Percentiles rank a stretch among this genome's conserved stretches.
Conservation (phyloP, 2,329 filamentous ascomycete species). For the Exophiala xenobiotica region DNA sequence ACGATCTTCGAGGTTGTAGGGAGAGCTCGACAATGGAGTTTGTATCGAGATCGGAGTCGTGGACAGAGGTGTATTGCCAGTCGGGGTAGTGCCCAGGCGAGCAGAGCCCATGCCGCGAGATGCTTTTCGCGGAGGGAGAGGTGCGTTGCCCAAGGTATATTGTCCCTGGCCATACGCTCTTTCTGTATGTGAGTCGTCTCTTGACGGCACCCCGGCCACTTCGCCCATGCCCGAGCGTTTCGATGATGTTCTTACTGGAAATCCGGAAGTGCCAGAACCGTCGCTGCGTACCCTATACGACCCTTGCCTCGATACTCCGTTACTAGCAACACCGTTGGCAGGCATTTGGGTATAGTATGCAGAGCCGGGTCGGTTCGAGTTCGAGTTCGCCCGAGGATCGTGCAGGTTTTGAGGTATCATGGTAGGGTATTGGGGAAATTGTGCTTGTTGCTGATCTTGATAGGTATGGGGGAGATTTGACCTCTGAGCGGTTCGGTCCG, state of each 20-base stretch:
- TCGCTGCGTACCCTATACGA: conserved; percentile 60
- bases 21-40: conserved; percentile 40
- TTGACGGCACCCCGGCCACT: conserved; percentile 60
- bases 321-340: conserved; percentile 40
- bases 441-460: conserved; percentile 44
- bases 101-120: conserved; percentile 68
- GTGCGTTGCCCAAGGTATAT: conserved; percentile 57
- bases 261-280: conserved; percentile 55
- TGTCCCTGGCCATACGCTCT: conserved; percentile 65
- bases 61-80: conserved; percentile 28
- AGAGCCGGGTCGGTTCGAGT: conserved; percentile 47
- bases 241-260: conserved; percentile 61
- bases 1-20: conserved; percentile 59
- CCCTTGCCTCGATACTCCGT: conserved; percentile 38
- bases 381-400: conserved; percentile 37
- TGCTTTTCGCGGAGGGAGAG: conserved; percentile 70
- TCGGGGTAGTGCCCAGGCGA: conserved; percentile 26
- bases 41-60: conserved; percentile 30
- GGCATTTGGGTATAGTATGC: conserved; percentile 47
- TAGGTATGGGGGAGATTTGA: conserved; percentile 46
- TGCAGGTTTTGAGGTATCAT: conserved; percentile 44
- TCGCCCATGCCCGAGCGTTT: conserved; percentile 53
- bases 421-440: conserved; percentile 45
- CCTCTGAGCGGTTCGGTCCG: conserved; percentile 32
- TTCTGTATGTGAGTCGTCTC: conserved; percentile 69